Evolutionary conservation across 169 alveolate species (phyloP).

Genomic region (Babesia sp.): DNA sequence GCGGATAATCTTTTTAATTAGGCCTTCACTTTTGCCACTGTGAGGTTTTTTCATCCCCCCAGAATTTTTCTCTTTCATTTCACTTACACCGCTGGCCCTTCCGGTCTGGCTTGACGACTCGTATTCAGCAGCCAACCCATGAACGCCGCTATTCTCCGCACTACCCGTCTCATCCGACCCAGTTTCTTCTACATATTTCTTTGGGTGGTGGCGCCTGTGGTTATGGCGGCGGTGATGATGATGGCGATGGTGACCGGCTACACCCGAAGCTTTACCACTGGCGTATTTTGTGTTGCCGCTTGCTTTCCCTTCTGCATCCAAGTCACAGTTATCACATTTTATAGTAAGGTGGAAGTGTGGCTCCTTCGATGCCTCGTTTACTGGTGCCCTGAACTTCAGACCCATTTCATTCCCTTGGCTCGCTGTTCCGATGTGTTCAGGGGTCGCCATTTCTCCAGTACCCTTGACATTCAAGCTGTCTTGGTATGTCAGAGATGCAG

Average conservation of each 20-base stretch:
- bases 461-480: not conserved
- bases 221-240: conserved; percentile 5
- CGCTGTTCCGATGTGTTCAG: not conserved
- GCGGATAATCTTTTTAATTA: too few species aligned
- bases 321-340: conserved; percentile 19
- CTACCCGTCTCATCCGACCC: not conserved
- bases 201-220: not conserved
- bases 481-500: not conserved
- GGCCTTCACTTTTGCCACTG: too few species aligned
- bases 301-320: not conserved
- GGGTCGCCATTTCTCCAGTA: not conserved
- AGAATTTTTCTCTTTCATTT: too few species aligned
- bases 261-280: too few species aligned
- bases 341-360: conserved; percentile 3
- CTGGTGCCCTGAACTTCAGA: not conserved
- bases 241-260: not conserved
- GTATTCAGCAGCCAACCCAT: too few species aligned
- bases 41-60: too few species aligned
- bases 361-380: not conserved
- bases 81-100: too few species aligned
- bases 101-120: too few species aligned
- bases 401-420: not conserved
- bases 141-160: not conserved
- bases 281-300: not conserved
- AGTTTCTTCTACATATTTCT: not conserved